Percentiles rank a stretch among this genome's conserved stretches.
Evolutionary conservation across 2,329 filamentous ascomycete genomes (phyloP).

Genomic region (Penicillium sp.): DNA sequence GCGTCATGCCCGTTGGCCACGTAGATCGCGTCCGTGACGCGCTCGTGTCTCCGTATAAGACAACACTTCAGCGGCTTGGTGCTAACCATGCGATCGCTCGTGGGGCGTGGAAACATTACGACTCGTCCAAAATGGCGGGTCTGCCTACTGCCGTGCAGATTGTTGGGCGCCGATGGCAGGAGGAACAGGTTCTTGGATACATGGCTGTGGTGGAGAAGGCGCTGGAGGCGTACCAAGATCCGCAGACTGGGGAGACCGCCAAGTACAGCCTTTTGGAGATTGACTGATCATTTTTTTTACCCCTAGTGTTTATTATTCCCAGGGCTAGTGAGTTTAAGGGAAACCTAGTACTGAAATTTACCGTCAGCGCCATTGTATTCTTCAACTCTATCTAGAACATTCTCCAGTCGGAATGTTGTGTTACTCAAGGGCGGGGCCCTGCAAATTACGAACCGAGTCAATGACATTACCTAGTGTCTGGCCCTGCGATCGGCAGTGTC

Average conservation of each 20-base stretch:
- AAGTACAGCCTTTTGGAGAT: slow-evolving; percentile 40
- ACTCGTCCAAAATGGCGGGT: slow-evolving; percentile 78
- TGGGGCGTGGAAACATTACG: slow-evolving; percentile 83
- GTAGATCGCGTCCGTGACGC: slow-evolving; percentile 71
- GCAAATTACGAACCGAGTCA: background rate
- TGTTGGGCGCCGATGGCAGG: slow-evolving; percentile 73
- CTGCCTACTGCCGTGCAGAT: slow-evolving; percentile 84
- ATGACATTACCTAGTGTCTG: too few species aligned
- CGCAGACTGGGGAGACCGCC: slow-evolving; percentile 31
- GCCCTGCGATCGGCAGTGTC: background rate
- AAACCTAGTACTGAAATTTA: background rate
- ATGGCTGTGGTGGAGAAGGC: slow-evolving; percentile 79
- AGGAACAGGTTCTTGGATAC: slow-evolving; percentile 79
- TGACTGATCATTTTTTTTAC: slow-evolving; percentile 23
- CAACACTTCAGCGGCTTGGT: slow-evolving; percentile 35
- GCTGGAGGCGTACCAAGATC: slow-evolving; percentile 51
- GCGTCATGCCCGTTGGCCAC: slow-evolving; percentile 80
- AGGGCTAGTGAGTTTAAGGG: background rate
- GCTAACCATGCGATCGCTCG: slow-evolving; percentile 72
- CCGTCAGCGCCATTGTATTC: background rate
- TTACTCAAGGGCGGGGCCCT: background rate
- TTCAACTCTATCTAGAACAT: background rate
- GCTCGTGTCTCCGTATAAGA: slow-evolving; percentile 52
- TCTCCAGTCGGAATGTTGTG: background rate
- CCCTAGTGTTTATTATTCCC: background rate